Evolutionary conservation across 2,329 filamentous ascomycete species (phyloP), one percentile per base, ranked within the genome.

Genomic region (Colletotrichum eremochloae): DNA sequence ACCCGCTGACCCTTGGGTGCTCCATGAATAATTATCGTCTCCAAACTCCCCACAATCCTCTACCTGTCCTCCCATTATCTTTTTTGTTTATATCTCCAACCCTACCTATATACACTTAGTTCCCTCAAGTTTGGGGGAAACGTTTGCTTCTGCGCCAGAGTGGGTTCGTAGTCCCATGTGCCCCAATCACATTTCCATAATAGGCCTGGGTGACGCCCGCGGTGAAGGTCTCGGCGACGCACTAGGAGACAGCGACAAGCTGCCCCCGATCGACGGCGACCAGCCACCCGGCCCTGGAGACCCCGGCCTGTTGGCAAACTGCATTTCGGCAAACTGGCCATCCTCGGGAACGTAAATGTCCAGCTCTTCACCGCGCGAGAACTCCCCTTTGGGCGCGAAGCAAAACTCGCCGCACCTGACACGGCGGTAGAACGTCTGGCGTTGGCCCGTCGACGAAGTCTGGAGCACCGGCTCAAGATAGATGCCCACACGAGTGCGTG

Each of bases 311-410:
- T 70, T 60, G 31, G 67, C 69, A 42, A 67, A 72, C 20, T 55
- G 65, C 69, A 72, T 72, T 31, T 72, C 69, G 38, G 69, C 67
- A 36, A 65, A 72, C 36, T 72, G 69, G 29, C 69, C 44, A 20
- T 72, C 69, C 18, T 65, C 69, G 31, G 61, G 33, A 2, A 72
- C 6, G 20, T 64, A 72, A 3, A 72, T 70, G 1, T 72, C 66
- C 44, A 46, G 44, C 2, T 48, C 33, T 2, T 65, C 11, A 46
- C 66, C 69, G 0, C n/a, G 36, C 2, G 46, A 40, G 29, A 72
- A 72, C 12, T 72, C 69, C 2, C 69, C 63, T 44, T 31, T 62
- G 12, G 68, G n/a, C 44, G 69, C 69, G 14, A 72, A 72, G 46
- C 66, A 72, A 40, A 72, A 70, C 33, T 65, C 52, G 29, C 63